Evolutionary conservation across 2,329 filamentous ascomycete genomes (phyloP).

Genomic region (Aschersonia sp.): DNA sequence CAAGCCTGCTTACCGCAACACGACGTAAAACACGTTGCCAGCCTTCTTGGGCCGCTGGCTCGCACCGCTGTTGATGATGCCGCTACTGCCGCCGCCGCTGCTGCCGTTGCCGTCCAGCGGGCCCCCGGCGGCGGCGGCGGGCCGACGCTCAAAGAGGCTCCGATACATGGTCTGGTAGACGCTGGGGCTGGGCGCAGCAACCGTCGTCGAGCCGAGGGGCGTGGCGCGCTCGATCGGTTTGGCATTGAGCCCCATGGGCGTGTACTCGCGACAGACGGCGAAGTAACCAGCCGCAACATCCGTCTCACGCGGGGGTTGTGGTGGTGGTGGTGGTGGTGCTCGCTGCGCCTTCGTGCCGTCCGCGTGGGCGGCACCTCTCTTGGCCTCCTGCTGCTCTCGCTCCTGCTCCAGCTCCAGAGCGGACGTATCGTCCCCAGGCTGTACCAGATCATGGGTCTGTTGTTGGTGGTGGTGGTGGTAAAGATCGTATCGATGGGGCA

Average conservation of each 20-base stretch:
- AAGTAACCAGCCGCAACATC: slow-evolving; percentile 87
- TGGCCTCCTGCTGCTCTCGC: slow-evolving; percentile 23
- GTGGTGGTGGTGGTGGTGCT: too few species aligned
- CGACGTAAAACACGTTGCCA: slow-evolving; percentile 86
- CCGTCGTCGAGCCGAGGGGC: slow-evolving; percentile 59
- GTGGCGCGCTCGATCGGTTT: slow-evolving; percentile 81
- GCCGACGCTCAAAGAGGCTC: slow-evolving; percentile 81
- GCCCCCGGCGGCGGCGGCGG: slow-evolving; percentile 21
- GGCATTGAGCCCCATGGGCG: slow-evolving; percentile 79
- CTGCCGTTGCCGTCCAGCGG: slow-evolving; percentile 32
- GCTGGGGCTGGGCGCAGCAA: slow-evolving; percentile 71
- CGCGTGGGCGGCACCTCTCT: slow-evolving; percentile 30
- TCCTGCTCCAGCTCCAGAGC: slow-evolving; percentile 31
- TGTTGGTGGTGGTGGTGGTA: slow-evolving; percentile 14
- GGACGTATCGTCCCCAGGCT: slow-evolving; percentile 49
- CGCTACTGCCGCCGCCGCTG: slow-evolving; percentile 11
- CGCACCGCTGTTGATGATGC: slow-evolving; percentile 25
- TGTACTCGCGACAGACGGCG: slow-evolving; percentile 86
- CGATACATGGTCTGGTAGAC: slow-evolving; percentile 98
- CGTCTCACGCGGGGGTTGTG: slow-evolving; percentile 39
- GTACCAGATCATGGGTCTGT: slow-evolving; percentile 25
- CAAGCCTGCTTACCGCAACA: slow-evolving; percentile 50
- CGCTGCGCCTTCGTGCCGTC: slow-evolving; percentile 40
- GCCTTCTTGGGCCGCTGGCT: slow-evolving; percentile 47
- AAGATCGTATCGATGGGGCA: slow-evolving; percentile 38